phyloP scores from a whole-genome alignment of 108 stramenopile genomes.

The Pseudonitzschia delicatissima region DNA sequence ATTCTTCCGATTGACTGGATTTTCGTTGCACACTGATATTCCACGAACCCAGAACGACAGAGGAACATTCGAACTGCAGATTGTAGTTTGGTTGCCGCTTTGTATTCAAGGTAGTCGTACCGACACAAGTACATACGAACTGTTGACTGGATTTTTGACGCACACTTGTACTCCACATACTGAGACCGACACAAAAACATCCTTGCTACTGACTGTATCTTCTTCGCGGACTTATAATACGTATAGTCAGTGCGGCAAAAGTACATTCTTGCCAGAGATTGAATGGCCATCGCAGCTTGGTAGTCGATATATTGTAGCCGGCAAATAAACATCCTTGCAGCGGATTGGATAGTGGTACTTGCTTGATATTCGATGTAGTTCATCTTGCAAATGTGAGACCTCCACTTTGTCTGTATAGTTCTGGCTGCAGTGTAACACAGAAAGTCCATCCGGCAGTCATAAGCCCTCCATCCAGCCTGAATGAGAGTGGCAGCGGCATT shows the following conservation, averaged over 20 bases:
- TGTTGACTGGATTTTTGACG: not conserved
- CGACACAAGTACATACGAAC: not conserved
- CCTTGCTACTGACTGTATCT: not conserved
- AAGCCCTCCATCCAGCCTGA: constrained; percentile 29
- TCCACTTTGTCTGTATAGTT: constrained; percentile 30
- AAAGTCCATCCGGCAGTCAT: constrained; percentile 10
- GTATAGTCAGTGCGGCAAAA: not conserved
- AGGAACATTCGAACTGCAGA: not conserved
- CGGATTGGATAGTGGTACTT: constrained; percentile 27
- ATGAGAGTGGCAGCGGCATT: constrained; percentile 38
- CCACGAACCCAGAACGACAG: not conserved
- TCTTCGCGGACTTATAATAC: not conserved
- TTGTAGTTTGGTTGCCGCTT: constrained; percentile 1
- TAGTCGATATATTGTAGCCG: not conserved
- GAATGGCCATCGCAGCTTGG: not conserved
- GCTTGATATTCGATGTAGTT: constrained; percentile 31
- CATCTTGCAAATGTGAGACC: constrained; percentile 9
- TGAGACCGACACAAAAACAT: not conserved
- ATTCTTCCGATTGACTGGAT: constrained; percentile 28
- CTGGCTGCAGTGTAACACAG: constrained; percentile 22
- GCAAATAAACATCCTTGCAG: not conserved
- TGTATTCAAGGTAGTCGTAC: constrained; percentile 1
- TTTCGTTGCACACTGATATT: constrained; percentile 15
- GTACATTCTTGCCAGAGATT: not conserved
- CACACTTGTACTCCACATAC: not conserved